Conservation (phyloP, 768 basidiomycete genomes). For the Saitozyma podzolica region DNA sequence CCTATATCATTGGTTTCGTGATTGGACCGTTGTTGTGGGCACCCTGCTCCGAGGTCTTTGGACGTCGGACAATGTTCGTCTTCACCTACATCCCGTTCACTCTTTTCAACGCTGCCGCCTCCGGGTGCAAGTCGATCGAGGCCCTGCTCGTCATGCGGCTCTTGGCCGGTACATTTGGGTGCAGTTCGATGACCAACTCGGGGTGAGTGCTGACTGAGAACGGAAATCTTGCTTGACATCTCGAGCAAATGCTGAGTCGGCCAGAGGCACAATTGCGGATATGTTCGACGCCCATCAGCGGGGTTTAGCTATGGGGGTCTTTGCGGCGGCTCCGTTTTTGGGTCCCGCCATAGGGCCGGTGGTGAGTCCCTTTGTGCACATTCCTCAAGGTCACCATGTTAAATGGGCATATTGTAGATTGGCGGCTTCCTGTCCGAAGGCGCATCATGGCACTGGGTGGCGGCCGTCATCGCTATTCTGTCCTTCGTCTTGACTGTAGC, state of each 20-base stretch:
- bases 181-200: conserved; percentile 48
- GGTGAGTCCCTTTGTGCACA: no score
- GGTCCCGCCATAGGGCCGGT: conserved; percentile 45
- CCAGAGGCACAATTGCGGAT: conserved; percentile 47
- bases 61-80: conserved; percentile 51
- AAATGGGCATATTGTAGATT: no score
- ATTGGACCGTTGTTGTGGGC: conserved; percentile 50
- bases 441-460: conserved; percentile 47
- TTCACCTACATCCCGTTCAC: conserved; percentile 49
- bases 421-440: conserved; percentile 47
- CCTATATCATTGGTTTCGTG: conserved; percentile 39
- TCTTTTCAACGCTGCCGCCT: conserved; percentile 47
- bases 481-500: conserved; percentile 28
- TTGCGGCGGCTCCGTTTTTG: conserved; percentile 40
- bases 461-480: conserved; percentile 41
- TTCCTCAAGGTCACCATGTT: no score
- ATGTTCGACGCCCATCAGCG: conserved; percentile 34
- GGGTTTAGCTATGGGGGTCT: conserved; percentile 40
- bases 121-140: conserved; percentile 46
- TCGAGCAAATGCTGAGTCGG: not conserved
- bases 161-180: conserved; percentile 50
- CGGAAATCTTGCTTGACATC: no score
- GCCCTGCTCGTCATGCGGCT: conserved; percentile 51
- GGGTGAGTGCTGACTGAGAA: no score
- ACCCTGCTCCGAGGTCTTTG: conserved; percentile 48